Evolutionary conservation across 2,329 filamentous ascomycete species (phyloP).

Genomic region (Xylariaceae sp.): DNA sequence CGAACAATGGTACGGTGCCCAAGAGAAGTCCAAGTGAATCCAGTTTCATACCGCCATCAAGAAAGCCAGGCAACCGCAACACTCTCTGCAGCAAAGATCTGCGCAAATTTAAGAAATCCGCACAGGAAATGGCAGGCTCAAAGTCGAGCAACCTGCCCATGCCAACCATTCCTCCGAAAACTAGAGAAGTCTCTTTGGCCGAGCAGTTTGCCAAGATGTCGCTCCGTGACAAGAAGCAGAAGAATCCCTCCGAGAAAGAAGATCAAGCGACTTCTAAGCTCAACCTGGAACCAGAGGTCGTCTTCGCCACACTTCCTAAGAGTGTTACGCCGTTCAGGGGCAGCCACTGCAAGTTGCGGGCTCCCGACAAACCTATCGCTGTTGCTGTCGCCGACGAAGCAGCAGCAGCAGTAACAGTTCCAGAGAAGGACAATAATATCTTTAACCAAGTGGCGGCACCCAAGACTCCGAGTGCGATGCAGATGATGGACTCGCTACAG

Average conservation of each 20-base stretch:
- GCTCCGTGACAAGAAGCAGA: slow-evolving; percentile 28
- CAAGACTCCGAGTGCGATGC: too few relatives aligned
- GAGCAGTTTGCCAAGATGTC: slow-evolving; percentile 37
- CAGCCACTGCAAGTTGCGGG: background rate
- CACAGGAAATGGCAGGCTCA: background rate
- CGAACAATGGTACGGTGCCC: slow-evolving; percentile 38
- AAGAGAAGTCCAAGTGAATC: slow-evolving; percentile 6
- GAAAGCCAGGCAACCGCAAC: background rate
- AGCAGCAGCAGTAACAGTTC: too few relatives aligned
- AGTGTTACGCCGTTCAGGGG: slow-evolving; percentile 27
- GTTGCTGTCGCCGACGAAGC: too few relatives aligned
- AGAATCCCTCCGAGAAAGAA: slow-evolving; percentile 18
- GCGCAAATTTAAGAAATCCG: too few relatives aligned
- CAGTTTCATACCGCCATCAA: background rate
- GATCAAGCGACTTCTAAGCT: slow-evolving; percentile 44
- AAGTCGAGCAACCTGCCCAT: slow-evolving; percentile 15
- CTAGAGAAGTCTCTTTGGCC: slow-evolving; percentile 43
- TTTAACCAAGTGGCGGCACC: slow-evolving; percentile 25
- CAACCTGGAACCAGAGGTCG: slow-evolving; percentile 19
- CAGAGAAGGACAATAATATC: background rate
- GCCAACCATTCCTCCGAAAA: slow-evolving; percentile 3
- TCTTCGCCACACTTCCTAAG: slow-evolving; percentile 13
- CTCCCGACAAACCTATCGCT: too few relatives aligned
- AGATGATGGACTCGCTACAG: too few relatives aligned
- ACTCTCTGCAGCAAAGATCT: too few relatives aligned